phyloP scores from a whole-genome alignment of 139 green algal species.

The Mesotaenium endlicherianum region DNA sequence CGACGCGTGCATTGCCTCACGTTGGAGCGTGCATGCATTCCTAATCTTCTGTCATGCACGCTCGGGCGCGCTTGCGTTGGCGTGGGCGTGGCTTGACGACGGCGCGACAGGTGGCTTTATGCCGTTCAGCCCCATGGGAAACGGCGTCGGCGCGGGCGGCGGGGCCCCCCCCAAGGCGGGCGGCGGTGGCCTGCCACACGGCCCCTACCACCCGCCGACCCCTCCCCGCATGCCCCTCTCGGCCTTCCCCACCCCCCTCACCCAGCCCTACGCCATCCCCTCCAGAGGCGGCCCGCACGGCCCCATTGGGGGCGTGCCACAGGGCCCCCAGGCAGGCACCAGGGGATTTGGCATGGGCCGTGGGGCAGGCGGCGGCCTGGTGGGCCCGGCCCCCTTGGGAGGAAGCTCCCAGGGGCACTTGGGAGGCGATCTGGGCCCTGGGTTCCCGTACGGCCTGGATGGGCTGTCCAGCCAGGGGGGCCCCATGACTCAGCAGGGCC shows the following conservation, averaged over 20 bases:
- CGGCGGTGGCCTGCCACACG: not conserved
- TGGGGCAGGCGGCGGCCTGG: not conserved
- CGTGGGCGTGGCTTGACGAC: no score
- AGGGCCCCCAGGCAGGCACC: not conserved
- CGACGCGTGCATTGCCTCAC: no score
- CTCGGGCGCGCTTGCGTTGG: no score
- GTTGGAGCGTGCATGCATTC: no score
- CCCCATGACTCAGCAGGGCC: slow-evolving; percentile 1
- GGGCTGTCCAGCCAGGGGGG: not conserved
- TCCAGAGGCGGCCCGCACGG: not conserved
- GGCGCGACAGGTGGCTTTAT: not conserved
- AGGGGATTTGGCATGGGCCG: slow-evolving; percentile 40
- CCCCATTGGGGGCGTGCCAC: slow-evolving; percentile 2
- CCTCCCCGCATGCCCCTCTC: not conserved
- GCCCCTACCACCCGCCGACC: not conserved
- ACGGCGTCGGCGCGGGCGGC: not conserved
- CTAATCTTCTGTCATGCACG: no score
- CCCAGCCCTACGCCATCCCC: slow-evolving; percentile 41
- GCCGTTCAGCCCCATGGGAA: not conserved
- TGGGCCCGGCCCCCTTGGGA: not conserved
- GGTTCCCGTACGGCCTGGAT: not conserved
- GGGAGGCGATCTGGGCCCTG: not conserved
- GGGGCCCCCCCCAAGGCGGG: not conserved
- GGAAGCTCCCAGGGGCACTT: not conserved
- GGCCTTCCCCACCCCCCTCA: not conserved